These are phyloP conservation scores for Rhizophora apiculata DNA, from an alignment of 345 rosid species.

Conservation along the genomic window DNA sequence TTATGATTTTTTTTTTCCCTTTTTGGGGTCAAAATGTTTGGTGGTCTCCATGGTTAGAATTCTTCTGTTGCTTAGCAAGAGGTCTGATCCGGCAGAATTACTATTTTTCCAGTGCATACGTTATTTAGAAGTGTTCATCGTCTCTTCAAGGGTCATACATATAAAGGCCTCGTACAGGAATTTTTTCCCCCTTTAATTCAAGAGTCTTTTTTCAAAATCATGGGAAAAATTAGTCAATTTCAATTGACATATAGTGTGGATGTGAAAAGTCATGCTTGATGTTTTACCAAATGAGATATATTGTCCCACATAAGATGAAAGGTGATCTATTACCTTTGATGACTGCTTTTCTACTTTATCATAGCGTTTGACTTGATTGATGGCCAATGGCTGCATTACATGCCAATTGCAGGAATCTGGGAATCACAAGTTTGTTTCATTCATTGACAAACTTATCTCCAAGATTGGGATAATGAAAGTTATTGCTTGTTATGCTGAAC, in stretches of 20 bases:
- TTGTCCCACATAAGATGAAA: too few relatives aligned
- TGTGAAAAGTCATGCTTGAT: too few relatives aligned
- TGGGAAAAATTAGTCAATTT: too few relatives aligned
- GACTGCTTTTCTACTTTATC: not conserved
- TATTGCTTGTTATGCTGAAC: conserved; percentile 31
- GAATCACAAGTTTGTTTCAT: conserved; percentile 54
- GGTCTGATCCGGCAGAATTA: not conserved
- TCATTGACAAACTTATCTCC: conserved; percentile 59
- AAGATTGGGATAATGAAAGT: conserved; percentile 61
- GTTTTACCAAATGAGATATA: too few relatives aligned
- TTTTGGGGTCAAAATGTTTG: not conserved
- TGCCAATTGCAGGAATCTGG: conserved; percentile 48
- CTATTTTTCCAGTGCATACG: not conserved
- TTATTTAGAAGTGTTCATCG: too few relatives aligned
- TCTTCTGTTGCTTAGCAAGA: not conserved
- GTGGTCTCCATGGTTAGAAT: not conserved
- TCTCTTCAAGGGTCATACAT: too few relatives aligned
- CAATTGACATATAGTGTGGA: too few relatives aligned
- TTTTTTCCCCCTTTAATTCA: too few relatives aligned
- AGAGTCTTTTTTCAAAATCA: too few relatives aligned
- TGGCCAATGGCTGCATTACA: conserved; percentile 12
- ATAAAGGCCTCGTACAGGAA: too few relatives aligned
- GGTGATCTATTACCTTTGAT: too few relatives aligned
- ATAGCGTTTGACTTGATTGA: not conserved
- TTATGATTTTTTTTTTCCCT: not conserved